Percentiles rank a stretch among this genome's conserved stretches.
Conservation (phyloP, 2,329 filamentous ascomycete genomes). For the Shiraia bambusicola region DNA sequence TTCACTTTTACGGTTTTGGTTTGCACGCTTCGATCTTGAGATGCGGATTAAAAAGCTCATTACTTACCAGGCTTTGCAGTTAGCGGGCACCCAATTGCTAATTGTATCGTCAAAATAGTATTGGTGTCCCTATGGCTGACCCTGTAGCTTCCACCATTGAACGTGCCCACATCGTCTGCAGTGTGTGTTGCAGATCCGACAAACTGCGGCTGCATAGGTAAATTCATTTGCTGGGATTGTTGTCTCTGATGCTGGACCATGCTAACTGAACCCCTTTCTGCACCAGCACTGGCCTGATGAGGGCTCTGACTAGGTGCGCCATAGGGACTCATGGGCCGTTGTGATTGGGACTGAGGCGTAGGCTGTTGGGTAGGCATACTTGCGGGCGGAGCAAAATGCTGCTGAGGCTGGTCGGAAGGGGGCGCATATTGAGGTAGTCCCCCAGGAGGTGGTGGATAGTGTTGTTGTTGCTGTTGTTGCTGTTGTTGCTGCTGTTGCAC, state of each 20-base stretch:
- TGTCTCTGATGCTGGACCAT: slow-evolving; percentile 34
- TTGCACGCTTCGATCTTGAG: background rate
- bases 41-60: background rate
- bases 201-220: slow-evolving; percentile 23
- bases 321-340: slow-evolving; percentile 29
- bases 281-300: slow-evolving; percentile 6
- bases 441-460: slow-evolving; percentile 35
- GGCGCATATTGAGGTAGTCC: slow-evolving; percentile 33
- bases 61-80: slow-evolving; percentile 70
- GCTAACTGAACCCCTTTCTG: slow-evolving; percentile 3
- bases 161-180: slow-evolving; percentile 87
- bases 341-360: slow-evolving; percentile 26
- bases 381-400: slow-evolving; percentile 33
- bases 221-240: slow-evolving; percentile 18
- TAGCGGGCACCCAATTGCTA: slow-evolving; percentile 86
- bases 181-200: slow-evolving; percentile 45
- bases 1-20: no score
- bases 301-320: slow-evolving; percentile 36
- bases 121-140: slow-evolving; percentile 92
- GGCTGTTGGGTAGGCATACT: slow-evolving; percentile 21
- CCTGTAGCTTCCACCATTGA: slow-evolving; percentile 92
- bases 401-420: slow-evolving; percentile 30
- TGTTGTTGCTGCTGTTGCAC: slow-evolving; percentile 27
- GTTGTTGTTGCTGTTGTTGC: slow-evolving; percentile 33
- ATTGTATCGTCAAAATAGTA: slow-evolving; percentile 81